phyloP scores from a whole-genome alignment of 306 rosid genomes.

The Mimosa pudica region DNA sequence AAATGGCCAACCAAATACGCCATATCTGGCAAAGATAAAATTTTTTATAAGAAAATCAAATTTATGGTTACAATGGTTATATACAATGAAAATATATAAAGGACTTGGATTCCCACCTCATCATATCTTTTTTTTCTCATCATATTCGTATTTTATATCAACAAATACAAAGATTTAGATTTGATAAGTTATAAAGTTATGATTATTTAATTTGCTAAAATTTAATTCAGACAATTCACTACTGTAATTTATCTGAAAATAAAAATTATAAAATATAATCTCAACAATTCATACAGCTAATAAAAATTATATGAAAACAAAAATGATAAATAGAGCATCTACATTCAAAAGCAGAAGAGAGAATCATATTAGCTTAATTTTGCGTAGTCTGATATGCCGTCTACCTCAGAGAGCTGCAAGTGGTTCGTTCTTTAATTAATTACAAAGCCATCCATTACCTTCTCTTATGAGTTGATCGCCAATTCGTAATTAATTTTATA shows the following conservation, averaged over 20 bases:
- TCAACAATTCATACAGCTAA: too few species aligned
- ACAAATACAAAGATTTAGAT: too few species aligned
- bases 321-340: too few species aligned
- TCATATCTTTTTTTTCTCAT: too few species aligned
- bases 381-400: neutral
- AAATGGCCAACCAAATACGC: neutral
- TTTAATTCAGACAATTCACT: too few species aligned
- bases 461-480: neutral
- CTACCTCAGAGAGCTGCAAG: neutral
- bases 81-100: neutral
- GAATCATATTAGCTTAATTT: neutral
- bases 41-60: neutral
- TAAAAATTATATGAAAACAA: too few species aligned
- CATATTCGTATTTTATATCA: too few species aligned
- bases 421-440: constrained; percentile 2
- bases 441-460: neutral
- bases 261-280: too few species aligned
- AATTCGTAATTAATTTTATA: neutral
- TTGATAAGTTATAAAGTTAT: too few species aligned
- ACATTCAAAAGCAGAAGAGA: neutral
- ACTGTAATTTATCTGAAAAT: too few species aligned
- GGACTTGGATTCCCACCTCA: too few species aligned
- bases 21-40: neutral
- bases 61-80: neutral
- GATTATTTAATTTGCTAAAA: too few species aligned